phyloP scores from a whole-genome alignment of 352 stramenopile species.

The Phytophthora boehmeriae region DNA sequence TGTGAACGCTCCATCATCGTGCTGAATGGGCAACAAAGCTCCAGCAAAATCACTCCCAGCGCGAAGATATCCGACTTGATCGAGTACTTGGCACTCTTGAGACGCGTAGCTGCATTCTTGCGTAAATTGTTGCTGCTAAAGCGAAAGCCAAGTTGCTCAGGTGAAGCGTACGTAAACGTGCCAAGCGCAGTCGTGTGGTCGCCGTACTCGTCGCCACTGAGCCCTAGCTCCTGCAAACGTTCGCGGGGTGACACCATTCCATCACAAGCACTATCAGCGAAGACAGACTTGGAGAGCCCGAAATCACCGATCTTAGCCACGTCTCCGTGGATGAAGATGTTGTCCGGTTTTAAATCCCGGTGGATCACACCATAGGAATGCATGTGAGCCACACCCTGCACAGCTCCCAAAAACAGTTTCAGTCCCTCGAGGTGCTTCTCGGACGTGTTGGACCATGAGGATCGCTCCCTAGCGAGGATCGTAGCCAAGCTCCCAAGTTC shows the following conservation, averaged over 20 bases:
- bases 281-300: constrained; percentile 68
- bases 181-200: constrained; percentile 82
- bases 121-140: constrained; percentile 48
- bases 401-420: constrained; percentile 64
- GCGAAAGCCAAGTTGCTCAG: constrained; percentile 79
- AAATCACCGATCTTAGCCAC: constrained; percentile 77
- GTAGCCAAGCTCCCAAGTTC: constrained; percentile 73
- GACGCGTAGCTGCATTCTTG: constrained; percentile 43
- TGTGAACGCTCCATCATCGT: constrained; percentile 90
- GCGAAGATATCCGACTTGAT: constrained; percentile 89
- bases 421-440: constrained; percentile 64
- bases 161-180: constrained; percentile 87
- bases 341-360: constrained; percentile 78
- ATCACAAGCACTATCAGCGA: constrained; percentile 30
- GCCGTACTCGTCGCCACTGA: constrained; percentile 36
- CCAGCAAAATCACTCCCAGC: constrained; percentile 82
- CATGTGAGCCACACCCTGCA: constrained; percentile 78
- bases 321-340: constrained; percentile 73
- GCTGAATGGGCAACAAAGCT: constrained; percentile 80
- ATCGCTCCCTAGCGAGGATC: constrained; percentile 62
- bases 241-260: constrained; percentile 22
- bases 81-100: constrained; percentile 82
- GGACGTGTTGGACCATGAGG: constrained; percentile 40
- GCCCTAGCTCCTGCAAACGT: constrained; percentile 21
- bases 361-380: constrained; percentile 76